A percentile compares a stretch with the other conserved stretches of the same genome.
These are phyloP conservation scores for Durio zibethinus DNA, from an alignment of 345 rosid species.

Conservation along the genomic window DNA sequence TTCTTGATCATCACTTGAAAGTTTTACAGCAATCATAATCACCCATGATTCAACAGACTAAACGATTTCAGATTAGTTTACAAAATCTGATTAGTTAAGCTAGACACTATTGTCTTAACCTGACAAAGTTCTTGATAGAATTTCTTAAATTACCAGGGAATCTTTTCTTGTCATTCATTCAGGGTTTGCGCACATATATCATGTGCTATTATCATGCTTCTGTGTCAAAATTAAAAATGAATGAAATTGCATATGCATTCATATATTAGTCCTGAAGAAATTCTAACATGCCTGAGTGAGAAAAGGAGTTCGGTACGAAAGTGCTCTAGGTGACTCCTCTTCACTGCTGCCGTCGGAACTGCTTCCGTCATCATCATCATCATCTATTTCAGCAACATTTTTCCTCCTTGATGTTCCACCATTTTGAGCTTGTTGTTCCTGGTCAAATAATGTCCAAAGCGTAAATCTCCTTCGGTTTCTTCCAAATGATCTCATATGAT, in stretches of 20 bases:
- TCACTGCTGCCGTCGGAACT: constrained; percentile 73
- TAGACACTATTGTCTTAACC: too few relatives aligned
- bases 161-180: not conserved
- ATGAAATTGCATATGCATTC: not conserved
- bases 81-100: too few relatives aligned
- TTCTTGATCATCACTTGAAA: too few relatives aligned
- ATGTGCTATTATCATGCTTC: not conserved
- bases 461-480: not conserved
- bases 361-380: constrained; percentile 45
- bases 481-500: not conserved
- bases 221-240: not conserved
- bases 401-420: constrained; percentile 52
- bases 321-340: constrained; percentile 58
- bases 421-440: constrained; percentile 50
- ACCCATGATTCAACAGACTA: too few relatives aligned
- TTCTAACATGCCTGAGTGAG: constrained; percentile 64
- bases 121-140: too few relatives aligned
- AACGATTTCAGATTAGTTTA: too few relatives aligned
- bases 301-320: constrained; percentile 78
- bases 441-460: constrained; percentile 24
- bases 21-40: too few relatives aligned
- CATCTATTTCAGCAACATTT: constrained; percentile 42
- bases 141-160: too few relatives aligned
- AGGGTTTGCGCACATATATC: not conserved
- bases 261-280: not conserved